phyloP scores from a whole-genome alignment of 2,329 filamentous ascomycete genomes.

The Graphium sp. region DNA sequence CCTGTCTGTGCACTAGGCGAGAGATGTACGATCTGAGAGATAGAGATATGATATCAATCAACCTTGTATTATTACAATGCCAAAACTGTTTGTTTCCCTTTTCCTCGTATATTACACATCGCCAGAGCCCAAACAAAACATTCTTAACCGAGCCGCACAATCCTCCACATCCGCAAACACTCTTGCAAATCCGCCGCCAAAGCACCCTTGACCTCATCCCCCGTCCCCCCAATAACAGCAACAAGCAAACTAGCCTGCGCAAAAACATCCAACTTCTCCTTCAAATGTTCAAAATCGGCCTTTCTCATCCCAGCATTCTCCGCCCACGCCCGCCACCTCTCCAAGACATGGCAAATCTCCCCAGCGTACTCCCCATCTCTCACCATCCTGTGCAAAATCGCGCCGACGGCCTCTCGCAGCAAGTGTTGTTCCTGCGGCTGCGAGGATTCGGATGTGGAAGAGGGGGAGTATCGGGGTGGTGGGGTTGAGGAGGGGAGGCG shows the following conservation, averaged over 20 bases:
- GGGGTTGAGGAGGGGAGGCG: no score
- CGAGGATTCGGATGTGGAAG: no score
- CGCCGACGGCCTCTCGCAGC: conserved; percentile 26
- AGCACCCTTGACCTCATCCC: conserved; percentile 26
- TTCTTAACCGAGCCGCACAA: conserved; percentile 28
- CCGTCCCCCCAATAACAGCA: conserved; percentile 26
- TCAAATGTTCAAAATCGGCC: conserved; percentile 22
- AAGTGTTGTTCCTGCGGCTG: no score
- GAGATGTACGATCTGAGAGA: not conserved
- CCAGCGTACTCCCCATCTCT: conserved; percentile 25
- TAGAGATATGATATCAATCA: not conserved
- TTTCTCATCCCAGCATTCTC: conserved; percentile 36
- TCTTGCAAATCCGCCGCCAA: conserved; percentile 36
- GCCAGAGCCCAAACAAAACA: conserved; percentile 1
- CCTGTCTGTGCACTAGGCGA: no score
- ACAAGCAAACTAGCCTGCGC: conserved; percentile 29
- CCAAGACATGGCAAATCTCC: conserved; percentile 24
- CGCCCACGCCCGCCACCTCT: conserved; percentile 35
- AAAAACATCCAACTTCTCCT: conserved; percentile 21
- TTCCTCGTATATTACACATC: not conserved
- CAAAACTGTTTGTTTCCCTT: not conserved
- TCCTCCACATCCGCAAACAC: conserved; percentile 34
- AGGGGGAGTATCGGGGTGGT: no score
- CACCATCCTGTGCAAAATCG: conserved; percentile 33
- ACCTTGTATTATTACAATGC: not conserved